These are phyloP conservation scores for Fraxinus xanthoxyloides DNA, from an alignment of 305 asterid genomes.

Conservation along the genomic window DNA sequence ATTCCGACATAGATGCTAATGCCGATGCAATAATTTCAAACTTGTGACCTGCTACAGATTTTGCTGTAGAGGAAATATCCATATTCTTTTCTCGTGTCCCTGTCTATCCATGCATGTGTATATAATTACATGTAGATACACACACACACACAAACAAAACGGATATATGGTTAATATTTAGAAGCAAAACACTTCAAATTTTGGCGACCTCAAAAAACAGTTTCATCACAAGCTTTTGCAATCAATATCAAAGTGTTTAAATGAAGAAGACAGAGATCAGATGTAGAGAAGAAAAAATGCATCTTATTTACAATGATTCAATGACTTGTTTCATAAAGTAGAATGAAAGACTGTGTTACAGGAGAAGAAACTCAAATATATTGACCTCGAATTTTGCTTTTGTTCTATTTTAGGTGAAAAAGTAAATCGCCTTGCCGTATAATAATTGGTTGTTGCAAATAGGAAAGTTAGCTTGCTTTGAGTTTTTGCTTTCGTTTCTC, in stretches of 20 bases:
- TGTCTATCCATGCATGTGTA: not conserved
- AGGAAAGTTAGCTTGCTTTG: not conserved
- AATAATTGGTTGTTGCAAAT: not conserved
- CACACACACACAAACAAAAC: not conserved
- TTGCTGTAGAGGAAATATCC: not conserved
- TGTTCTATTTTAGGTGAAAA: not conserved
- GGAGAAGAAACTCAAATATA: not conserved
- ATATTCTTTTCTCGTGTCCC: not conserved
- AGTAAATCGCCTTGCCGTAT: not conserved
- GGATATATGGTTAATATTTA: not conserved
- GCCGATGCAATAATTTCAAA: not conserved
- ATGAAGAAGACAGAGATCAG: not conserved
- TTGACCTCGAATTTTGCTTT: not conserved
- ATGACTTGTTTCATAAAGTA: not conserved
- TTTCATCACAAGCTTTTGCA: not conserved
- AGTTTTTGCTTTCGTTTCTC: not conserved
- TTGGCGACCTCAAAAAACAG: not conserved
- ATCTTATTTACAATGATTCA: not conserved
- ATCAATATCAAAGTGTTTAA: not conserved
- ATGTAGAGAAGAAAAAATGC: not conserved
- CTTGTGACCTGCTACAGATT: not conserved
- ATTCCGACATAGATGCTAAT: not conserved
- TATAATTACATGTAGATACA: not conserved
- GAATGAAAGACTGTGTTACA: not conserved
- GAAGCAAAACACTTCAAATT: not conserved